Evolutionary conservation across 352 stramenopile genomes (phyloP), one percentile per base, ranked within the genome.

Genomic region (Plasmopara muralis): DNA sequence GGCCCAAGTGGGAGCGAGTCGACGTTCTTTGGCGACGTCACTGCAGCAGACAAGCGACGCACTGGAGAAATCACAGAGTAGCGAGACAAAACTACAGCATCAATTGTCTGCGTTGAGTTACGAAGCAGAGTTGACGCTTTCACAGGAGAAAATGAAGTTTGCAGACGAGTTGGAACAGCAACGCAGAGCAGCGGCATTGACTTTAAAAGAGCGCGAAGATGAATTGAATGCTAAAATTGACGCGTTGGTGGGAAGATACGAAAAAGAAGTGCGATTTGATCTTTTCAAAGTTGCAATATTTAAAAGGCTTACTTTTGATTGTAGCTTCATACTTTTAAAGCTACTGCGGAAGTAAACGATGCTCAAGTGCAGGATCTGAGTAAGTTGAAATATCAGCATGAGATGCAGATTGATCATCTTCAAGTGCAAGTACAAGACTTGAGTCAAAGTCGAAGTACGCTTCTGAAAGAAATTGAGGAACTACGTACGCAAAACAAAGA

Each of bases 361-460:
- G 48, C 53, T 5, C 57, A 72, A 37, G 57, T 80, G 18, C 81
- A 92, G n/a, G 47, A 53, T 8, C 48, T 94, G 13, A 73, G 60
- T 7, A 89, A 89, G 48, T 54, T 68, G 20, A 89, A 91, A 28
- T 92, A 91, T 48, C 77, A 90, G 57, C 55, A 89, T 30, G 79
- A 92, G 50, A 56, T 90, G 35, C 70, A 85, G 57, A 81, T 91
- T 47, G 76, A 86, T 43, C 77, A 90, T 50, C 51, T 94, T 9
- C 74, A 65, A 9, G 60, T 52, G 3, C 81, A 90, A 46, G 73
- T 75, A 12, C 69, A 80, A 30, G 74, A 91, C 40, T 62, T 90
- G 5, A 65, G 51, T 14, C 70, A 71, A 12, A 62, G 64, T 9
- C 87, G 72, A 43, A 68, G 49, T 35, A 37, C 47, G 1, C 50